phyloP scores from a whole-genome alignment of 306 rosid species.

The Prunus mira region DNA sequence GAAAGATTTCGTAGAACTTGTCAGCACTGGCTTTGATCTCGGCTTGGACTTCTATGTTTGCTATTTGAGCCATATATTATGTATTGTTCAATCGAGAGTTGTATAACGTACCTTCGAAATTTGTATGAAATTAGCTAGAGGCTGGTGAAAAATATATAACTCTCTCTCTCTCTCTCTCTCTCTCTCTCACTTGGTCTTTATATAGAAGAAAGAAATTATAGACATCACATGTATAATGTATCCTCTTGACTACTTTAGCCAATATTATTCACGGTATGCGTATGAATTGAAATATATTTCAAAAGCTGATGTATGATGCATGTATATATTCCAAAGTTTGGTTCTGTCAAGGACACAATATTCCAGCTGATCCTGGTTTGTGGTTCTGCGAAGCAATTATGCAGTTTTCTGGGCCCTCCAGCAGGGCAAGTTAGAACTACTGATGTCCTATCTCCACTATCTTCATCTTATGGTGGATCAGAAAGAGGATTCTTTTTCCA shows the following conservation, averaged over 20 bases:
- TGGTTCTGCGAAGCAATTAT: background rate
- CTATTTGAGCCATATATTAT: conserved; percentile 19
- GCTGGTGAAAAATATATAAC: background rate
- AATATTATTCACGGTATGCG: background rate
- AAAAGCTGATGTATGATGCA: too few relatives aligned
- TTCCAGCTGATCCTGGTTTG: background rate
- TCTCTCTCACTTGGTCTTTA: background rate
- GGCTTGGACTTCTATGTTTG: conserved; percentile 11
- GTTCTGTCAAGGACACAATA: background rate
- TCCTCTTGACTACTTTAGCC: background rate
- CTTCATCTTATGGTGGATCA: background rate
- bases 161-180: too few relatives aligned
- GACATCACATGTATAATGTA: background rate
- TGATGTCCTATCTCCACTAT: background rate
- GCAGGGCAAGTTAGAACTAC: background rate
- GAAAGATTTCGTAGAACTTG: conserved; percentile 16
- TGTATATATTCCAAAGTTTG: background rate
- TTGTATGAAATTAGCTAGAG: background rate
- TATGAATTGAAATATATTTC: too few relatives aligned
- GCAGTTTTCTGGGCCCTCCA: background rate
- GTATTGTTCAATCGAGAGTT: too few relatives aligned
- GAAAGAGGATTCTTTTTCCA: background rate
- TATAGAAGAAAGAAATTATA: background rate
- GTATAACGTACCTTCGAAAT: background rate
- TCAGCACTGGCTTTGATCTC: conserved; percentile 23